Evolutionary conservation across 2,329 filamentous ascomycete genomes (phyloP).

Genomic region (Botrytis hyacinthi): DNA sequence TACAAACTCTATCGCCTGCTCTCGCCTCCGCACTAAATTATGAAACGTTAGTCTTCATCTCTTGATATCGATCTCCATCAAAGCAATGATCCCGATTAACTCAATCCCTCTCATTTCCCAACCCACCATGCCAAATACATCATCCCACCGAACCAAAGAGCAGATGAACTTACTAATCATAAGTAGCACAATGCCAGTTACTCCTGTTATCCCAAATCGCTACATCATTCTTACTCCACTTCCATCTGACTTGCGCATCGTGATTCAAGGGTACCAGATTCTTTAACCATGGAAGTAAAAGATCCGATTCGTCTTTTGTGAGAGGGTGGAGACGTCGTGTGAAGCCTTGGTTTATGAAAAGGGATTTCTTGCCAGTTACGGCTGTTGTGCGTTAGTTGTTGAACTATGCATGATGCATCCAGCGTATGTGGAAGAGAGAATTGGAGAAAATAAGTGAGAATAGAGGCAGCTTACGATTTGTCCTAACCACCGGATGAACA

Average conservation of each 20-base stretch:
- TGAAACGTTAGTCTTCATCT: neutral
- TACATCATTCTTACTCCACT: slow-evolving; percentile 52
- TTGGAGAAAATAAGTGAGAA: neutral
- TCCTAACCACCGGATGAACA: slow-evolving; percentile 52
- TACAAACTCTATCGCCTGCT: slow-evolving; percentile 13
- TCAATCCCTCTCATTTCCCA: neutral
- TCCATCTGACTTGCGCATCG: slow-evolving; percentile 55
- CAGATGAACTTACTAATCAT: slow-evolving; percentile 16
- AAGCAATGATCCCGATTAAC: neutral
- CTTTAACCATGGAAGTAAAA: slow-evolving; percentile 37
- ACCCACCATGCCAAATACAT: too few species aligned
- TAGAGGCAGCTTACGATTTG: slow-evolving; percentile 46
- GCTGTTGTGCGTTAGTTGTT: neutral
- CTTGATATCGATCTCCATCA: neutral
- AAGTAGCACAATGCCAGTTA: slow-evolving; percentile 22
- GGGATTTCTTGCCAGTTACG: slow-evolving; percentile 46
- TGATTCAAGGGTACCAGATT: slow-evolving; percentile 53
- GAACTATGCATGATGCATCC: neutral
- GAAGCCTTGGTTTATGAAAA: slow-evolving; percentile 50
- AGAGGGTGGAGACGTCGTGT: slow-evolving; percentile 38
- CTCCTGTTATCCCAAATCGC: slow-evolving; percentile 64
- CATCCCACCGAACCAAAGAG: neutral
- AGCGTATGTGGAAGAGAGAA: neutral
- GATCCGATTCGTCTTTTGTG: slow-evolving; percentile 53
- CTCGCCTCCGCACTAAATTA: neutral